Evolutionary conservation across 2,329 filamentous ascomycete species (phyloP), one percentile per base, ranked within the genome.

Genomic region (Colletotrichum tanaceti): DNA sequence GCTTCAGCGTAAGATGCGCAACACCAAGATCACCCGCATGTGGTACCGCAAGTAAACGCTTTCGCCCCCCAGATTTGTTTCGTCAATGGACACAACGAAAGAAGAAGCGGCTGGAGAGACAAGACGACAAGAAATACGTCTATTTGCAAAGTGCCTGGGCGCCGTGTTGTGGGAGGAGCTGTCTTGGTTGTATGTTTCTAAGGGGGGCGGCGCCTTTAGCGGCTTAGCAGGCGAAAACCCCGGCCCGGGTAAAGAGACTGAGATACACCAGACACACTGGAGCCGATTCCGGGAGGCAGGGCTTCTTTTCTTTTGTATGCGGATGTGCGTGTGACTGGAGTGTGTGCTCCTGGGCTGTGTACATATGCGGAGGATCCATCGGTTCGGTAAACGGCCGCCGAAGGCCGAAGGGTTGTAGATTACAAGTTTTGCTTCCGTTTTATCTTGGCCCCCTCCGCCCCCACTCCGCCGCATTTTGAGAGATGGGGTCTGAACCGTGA

Each of bases 1-100:
- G 79, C 79, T 93, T 65, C 91, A 93, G 81, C 89, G 89, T 78
- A 93, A 93, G 86, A 92, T 93, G 86, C 83, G 91, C 59, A 81
- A 85, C 72, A 87, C 85, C 63, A 81, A 82, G 74, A 86, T 86
- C 68, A 85, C 82, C 28, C 76, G 85, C 59, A 86, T 87, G 81
- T 88, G 86, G 86, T 87, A 88, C 77, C 80, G 86, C 74, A 85
- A 86, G 80, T 88, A 83, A 74, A 73, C 35, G 35, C 14, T 16
- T 38, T 28, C 54, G 43, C 50, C 6, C 24, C 50, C 10, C 24
- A 16, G 16, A 11, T 53, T 35, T 20, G n/a, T 14, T 52, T 22
- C 5, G n/a, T 24, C 22, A 9, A 2, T 22, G 20, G 59, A 16
- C 3, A 11, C 14, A 38, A 38, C 14, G 18, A 41, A 41, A 20